phyloP scores from a whole-genome alignment of 2,329 filamentous ascomycete genomes.

The Diaporthe citrichinensis region DNA sequence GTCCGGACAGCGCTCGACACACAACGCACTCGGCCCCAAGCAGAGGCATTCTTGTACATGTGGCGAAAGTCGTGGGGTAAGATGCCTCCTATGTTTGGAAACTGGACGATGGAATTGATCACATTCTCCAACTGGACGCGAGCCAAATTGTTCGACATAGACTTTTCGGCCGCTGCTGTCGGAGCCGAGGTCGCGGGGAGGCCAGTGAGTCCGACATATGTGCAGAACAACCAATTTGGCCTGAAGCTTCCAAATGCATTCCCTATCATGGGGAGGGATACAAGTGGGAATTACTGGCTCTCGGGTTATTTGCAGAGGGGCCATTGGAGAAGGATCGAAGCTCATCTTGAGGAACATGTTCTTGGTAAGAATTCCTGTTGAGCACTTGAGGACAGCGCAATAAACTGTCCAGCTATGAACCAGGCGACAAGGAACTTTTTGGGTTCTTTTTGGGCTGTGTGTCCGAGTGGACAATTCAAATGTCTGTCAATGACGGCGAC shows the following conservation, averaged over 20 bases:
- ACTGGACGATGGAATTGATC: constrained; percentile 50
- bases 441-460: too few species aligned
- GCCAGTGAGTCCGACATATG: constrained; percentile 4
- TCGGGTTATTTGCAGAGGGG: too few species aligned
- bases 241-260: constrained; percentile 23
- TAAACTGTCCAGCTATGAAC: too few species aligned
- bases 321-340: too few species aligned
- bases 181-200: neutral
- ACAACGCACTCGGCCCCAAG: constrained; percentile 51
- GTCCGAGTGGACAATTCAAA: too few species aligned
- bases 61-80: constrained; percentile 44
- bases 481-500: too few species aligned
- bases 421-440: too few species aligned
- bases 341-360: too few species aligned
- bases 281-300: too few species aligned
- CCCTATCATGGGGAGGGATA: constrained; percentile 10
- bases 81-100: constrained; percentile 50
- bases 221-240: constrained; percentile 14
- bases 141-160: constrained; percentile 47
- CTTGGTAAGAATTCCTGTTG: too few species aligned
- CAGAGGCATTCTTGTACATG: constrained; percentile 52
- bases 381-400: too few species aligned
- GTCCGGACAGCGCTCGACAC: constrained; percentile 49
- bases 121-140: constrained; percentile 52
- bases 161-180: constrained; percentile 47